These are phyloP conservation scores for Perilla frutescens DNA, from an alignment of 257 asterid species.

Conservation along the genomic window DNA sequence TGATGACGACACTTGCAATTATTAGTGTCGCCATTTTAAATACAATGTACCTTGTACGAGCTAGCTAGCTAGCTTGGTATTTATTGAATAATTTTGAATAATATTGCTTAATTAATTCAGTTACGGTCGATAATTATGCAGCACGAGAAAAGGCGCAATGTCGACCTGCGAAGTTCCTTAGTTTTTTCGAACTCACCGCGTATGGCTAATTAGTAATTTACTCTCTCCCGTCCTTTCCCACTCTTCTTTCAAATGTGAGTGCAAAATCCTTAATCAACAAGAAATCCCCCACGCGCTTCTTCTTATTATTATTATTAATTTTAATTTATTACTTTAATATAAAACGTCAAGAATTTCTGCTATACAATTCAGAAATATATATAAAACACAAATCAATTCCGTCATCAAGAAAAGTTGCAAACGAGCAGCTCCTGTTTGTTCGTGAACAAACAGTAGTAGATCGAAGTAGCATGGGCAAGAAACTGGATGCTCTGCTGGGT, in stretches of 20 bases:
- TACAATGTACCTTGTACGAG: no score
- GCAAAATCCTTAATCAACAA: slow-evolving; percentile 41
- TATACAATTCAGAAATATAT: not conserved
- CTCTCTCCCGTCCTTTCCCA: slow-evolving; percentile 4
- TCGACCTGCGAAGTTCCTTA: slow-evolving; percentile 20
- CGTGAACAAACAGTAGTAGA: not conserved
- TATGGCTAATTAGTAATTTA: not conserved
- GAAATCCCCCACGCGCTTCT: slow-evolving; percentile 49
- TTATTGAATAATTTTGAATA: no score
- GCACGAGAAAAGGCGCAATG: slow-evolving; percentile 9
- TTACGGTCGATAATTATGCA: no score
- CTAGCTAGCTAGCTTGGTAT: no score
- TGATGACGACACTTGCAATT: no score
- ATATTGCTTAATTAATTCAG: no score
- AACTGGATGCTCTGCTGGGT: slow-evolving; percentile 66
- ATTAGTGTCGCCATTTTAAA: no score
- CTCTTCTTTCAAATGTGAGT: not conserved
- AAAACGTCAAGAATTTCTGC: not conserved
- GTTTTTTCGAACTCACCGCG: slow-evolving; percentile 38
- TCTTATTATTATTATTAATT: no score
- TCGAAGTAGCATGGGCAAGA: slow-evolving; percentile 63
- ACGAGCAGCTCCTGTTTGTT: slow-evolving; percentile 46
- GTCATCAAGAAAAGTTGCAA: slow-evolving; percentile 67
- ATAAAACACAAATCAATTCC: not conserved
- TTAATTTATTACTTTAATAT: not conserved